Evolutionary conservation across 73 alveolate species (phyloP).

Genomic region (Stentor roeselii): DNA sequence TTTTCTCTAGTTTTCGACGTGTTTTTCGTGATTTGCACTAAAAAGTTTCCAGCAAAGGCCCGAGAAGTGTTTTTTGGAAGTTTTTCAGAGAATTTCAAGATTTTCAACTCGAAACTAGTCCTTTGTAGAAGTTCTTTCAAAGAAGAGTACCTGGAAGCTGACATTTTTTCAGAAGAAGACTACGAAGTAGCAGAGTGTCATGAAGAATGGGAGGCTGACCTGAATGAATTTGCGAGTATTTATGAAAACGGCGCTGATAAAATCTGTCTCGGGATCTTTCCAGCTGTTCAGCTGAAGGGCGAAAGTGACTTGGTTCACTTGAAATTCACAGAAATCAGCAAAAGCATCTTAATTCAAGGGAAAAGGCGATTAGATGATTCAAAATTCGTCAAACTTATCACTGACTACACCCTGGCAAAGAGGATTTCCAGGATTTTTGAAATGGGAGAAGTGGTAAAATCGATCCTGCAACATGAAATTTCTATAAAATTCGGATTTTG

Average conservation of each 20-base stretch:
- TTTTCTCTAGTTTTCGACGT: not conserved
- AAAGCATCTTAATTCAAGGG: not conserved
- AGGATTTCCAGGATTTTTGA: not conserved
- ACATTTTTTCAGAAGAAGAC: not conserved
- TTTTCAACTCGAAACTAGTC: not conserved
- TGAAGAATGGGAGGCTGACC: conserved; percentile 1
- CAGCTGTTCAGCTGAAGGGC: not conserved
- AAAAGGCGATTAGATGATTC: not conserved
- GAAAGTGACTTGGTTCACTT: not conserved
- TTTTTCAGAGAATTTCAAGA: not conserved
- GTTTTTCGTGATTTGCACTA: not conserved
- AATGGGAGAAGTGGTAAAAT: not conserved
- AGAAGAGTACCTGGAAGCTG: not conserved
- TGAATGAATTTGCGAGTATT: no score
- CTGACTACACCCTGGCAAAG: not conserved
- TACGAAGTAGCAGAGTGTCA: not conserved
- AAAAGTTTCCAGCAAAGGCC: not conserved
- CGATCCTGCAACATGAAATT: not conserved
- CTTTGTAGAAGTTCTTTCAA: not conserved
- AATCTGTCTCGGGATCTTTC: not conserved
- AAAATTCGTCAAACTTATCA: no score
- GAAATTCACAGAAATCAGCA: not conserved
- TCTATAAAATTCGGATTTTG: not conserved
- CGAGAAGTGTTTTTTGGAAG: not conserved
- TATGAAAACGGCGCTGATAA: not conserved